phyloP scores from a whole-genome alignment of 257 asterid genomes.

The Hygrophila difformis region DNA sequence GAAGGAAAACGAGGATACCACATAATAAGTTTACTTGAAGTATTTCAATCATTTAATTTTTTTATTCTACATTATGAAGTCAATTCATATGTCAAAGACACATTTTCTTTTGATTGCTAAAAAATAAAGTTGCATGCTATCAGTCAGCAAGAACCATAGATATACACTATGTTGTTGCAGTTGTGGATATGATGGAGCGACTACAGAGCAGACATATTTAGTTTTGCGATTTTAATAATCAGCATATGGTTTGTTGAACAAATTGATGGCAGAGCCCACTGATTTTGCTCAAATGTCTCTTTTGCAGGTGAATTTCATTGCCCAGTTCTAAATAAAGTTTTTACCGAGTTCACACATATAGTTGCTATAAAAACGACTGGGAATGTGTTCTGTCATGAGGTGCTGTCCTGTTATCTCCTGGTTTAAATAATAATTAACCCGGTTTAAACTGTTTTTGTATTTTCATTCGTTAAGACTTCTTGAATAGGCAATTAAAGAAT shows the following conservation, averaged over 20 bases:
- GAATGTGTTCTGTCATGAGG: conserved; percentile 95
- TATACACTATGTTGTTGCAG: conserved; percentile 3
- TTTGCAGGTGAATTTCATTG: conserved; percentile 79
- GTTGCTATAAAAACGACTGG: conserved; percentile 90
- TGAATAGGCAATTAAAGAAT: conserved; percentile 81
- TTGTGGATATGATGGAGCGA: conserved; percentile 9
- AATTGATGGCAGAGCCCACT: no score
- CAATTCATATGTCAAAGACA: neutral
- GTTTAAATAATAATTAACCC: conserved; percentile 1
- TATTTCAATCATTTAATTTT: neutral
- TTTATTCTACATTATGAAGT: no score
- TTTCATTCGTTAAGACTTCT: conserved; percentile 4
- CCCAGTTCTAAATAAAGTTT: conserved; percentile 88
- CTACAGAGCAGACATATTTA: no score
- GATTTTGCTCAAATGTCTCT: neutral
- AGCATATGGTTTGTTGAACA: no score
- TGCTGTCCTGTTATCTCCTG: conserved; percentile 16
- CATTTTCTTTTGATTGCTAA: neutral
- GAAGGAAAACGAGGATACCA: neutral
- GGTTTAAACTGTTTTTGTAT: neutral
- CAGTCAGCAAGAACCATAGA: neutral
- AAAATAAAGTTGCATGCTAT: conserved; percentile 1
- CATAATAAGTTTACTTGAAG: neutral
- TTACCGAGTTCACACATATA: conserved; percentile 83
- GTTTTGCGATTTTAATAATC: no score